phyloP scores from a whole-genome alignment of 1,284 basidiomycete species.

The Ustilago trichophora region DNA sequence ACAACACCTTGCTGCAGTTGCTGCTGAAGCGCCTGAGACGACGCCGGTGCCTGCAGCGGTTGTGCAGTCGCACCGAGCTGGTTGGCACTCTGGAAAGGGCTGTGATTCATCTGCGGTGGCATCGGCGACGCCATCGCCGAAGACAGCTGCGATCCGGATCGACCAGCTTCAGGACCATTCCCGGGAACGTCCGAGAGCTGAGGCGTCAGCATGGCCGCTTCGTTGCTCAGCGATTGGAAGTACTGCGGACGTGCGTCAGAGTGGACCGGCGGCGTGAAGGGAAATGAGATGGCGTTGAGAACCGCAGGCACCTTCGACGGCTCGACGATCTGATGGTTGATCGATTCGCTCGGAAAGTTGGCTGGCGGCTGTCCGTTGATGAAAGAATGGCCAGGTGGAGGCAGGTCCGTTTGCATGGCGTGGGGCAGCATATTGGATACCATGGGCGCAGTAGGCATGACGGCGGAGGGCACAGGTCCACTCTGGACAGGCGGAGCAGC shows the following conservation, averaged over 20 bases:
- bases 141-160: constrained; percentile 24
- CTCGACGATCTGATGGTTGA: constrained; percentile 57
- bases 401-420: constrained; percentile 16
- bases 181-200: constrained; percentile 35
- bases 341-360: constrained; percentile 46
- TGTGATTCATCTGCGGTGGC: constrained; percentile 32
- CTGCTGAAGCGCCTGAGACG: constrained; percentile 42
- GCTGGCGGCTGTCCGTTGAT: constrained; percentile 45
- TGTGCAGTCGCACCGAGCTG: constrained; percentile 23
- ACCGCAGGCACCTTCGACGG: constrained; percentile 56
- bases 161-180: constrained; percentile 7
- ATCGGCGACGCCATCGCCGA: constrained; percentile 42
- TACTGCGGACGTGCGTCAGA: constrained; percentile 43
- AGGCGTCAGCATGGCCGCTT: constrained; percentile 41
- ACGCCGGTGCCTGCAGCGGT: constrained; percentile 26
- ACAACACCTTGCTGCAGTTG: constrained; percentile 19
- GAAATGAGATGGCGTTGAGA: constrained; percentile 55
- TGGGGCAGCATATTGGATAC: constrained; percentile 23
- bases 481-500: neutral
- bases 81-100: constrained; percentile 26
- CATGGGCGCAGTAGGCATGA: constrained; percentile 4
- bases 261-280: constrained; percentile 59
- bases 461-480: neutral
- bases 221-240: constrained; percentile 43
- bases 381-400: constrained; percentile 30